Base-by-base conservation (phyloP, 2,329 filamentous ascomycete species). In the Talaromyces sp. region DNA sequence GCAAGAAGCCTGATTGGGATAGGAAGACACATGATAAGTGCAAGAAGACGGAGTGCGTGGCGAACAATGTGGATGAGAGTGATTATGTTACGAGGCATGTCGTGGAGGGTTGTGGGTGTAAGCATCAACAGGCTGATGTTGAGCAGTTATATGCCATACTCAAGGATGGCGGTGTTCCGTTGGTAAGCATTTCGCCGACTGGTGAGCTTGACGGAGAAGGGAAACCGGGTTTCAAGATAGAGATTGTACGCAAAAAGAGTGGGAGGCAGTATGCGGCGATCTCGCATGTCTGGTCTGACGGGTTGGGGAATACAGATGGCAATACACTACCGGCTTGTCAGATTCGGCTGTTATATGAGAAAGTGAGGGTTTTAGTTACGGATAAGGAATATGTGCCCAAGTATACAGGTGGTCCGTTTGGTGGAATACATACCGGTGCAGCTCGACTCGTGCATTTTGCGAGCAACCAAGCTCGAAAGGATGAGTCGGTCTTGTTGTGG, bases 31-130 rank as follows among this genome's bases (percentile, higher is more conserved):
- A 61, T 31, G 41, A 48, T 13, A n/a, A 35, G 7, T 61, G 59
- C 54, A 54, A 24, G 16, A 47, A 60, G 27, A 66, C 64, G 7
- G 64, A 66, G 39, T 67, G 65, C n/a, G 43, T 66, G 24, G 65
- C 64, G 1, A 66, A 67, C 33, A 67, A 67, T 43, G n/a, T 67
- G 22, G 54, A 67, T 39, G 65, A 67, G 43, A 63, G 63, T 24
- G 45, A 67, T 11, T 67, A 67, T 41, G 43, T 63, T 11, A 67
- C 64, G 4, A 47, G 66, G 37, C 66, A 67, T 39, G 41, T 62
- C 1, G 35, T 47, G 9, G 66, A 63, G 19, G 52, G 54, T 22
- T 67, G 66, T 47, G 39, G 13, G 0, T 67, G 66, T 43, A 39
- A 35, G 10, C 60, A 67, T 47, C 33, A 63, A 22, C 43, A 66